Evolutionary conservation across 2,329 filamentous ascomycete species (phyloP), one percentile per base, ranked within the genome.

Genomic region (Ambrosiella cleistominuta): DNA sequence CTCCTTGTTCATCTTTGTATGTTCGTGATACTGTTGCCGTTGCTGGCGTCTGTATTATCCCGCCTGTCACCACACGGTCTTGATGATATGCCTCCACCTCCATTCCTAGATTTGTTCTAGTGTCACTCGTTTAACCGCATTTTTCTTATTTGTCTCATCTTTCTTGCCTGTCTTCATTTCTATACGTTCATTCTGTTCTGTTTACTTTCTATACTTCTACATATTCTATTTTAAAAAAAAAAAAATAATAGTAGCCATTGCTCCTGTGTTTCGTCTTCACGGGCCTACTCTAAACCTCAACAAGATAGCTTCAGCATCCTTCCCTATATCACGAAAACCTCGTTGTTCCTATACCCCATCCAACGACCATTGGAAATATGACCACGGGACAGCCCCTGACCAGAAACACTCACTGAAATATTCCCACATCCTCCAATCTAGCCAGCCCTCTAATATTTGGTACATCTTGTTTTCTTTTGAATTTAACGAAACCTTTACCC

Each of bases 261-360:
- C 15, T 13, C 44, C 44, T 17, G 44, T 47, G 44, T 47, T 47
- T 47, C 44, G 44, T 17, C 44, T 47, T 47, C 40, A 5, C 12
- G 19, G 8, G 2, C 44, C 44, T 47, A 47, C 44, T 5, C 15
- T 47, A 47, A 8, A 47, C 19, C n/a, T 13, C 44, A 13, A 47
- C 8, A 5, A 47, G 44, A 47, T 11, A 51, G 47, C 47, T 51
- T 36, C 13, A 51, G 11, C 15, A 50, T 47, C 55, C 35, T 42
- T 50, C 44, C 55, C 55, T 57, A 57, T 57, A 57, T 57, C 55
- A 57, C 55, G n/a, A 57, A 39, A 15, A 40, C 45, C 45, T 42
- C 36, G 47, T 45, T 51, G 6, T 49, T 38, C 55, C 15, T 57
- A 57, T 57, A 57, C 44, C 55, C 35, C 45, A 57, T 51, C 45